Percentiles rank a stretch among this genome's conserved stretches.
Conservation (phyloP, 1,284 basidiomycete genomes). For the Inonotus obliquus region DNA sequence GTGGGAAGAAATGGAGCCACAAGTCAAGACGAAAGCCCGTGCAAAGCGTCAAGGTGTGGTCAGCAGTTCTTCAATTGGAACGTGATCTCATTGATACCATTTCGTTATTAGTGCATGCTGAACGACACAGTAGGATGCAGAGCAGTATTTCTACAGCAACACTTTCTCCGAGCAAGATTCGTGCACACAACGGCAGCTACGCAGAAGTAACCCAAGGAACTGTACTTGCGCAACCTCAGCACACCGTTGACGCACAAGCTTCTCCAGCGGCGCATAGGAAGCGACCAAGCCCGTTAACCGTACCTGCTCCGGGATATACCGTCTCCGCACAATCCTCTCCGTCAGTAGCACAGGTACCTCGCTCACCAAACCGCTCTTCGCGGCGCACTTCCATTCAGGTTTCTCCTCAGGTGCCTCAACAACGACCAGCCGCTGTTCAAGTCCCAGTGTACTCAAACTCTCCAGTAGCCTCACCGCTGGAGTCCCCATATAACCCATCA, state of each 20-base stretch:
- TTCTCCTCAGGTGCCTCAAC: not conserved
- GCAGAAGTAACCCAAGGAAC: too few species aligned
- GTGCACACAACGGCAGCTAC: not conserved
- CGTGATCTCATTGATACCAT: not conserved
- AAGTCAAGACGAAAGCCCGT: not conserved
- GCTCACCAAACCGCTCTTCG: not conserved
- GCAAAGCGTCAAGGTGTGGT: slow-evolving; percentile 4
- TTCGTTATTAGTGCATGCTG: not conserved
- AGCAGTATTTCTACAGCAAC: not conserved
- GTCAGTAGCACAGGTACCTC: not conserved
- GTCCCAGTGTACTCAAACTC: slow-evolving; percentile 7
- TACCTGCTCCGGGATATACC: not conserved
- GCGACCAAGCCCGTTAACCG: slow-evolving; percentile 1
- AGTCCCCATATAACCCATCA: slow-evolving; percentile 11
- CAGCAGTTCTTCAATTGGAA: not conserved
- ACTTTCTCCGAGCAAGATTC: not conserved
- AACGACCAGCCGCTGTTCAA: not conserved
- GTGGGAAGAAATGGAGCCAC: slow-evolving; percentile 38
- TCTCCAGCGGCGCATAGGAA: slow-evolving; percentile 1
- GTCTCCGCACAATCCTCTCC: slow-evolving; percentile 5
- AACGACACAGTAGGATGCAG: not conserved
- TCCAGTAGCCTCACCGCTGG: slow-evolving; percentile 3
- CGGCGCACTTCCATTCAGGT: not conserved
- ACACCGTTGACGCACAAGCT: not conserved
- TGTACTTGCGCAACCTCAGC: not conserved